A percentile compares a stretch with the other conserved stretches of the same genome.
Conservation (phyloP, 83 land plant genomes). For the Diphasiastrum complanatum region DNA sequence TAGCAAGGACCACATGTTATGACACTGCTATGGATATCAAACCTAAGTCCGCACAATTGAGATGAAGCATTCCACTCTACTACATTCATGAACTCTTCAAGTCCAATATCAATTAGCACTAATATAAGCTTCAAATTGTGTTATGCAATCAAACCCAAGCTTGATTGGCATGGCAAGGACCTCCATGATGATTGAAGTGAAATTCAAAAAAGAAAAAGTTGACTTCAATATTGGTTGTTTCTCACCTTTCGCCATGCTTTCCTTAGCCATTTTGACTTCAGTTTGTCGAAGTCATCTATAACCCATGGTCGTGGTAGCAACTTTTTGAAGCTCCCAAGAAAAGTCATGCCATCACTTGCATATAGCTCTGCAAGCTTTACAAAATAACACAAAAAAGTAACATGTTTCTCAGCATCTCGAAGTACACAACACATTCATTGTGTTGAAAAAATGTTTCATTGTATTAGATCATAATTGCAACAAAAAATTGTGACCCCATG, state of each 20-base stretch:
- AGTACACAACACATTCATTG: neutral
- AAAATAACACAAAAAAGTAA: neutral
- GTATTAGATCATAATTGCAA: no score
- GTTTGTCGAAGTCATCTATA: conserved; percentile 74
- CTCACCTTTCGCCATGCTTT: conserved; percentile 78
- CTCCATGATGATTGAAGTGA: neutral
- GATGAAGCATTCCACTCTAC: no score
- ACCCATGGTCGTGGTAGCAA: conserved; percentile 88
- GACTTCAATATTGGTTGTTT: neutral
- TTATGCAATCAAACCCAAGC: no score
- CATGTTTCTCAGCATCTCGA: neutral
- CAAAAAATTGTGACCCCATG: no score
- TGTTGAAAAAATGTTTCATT: no score
- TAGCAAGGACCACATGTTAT: no score
- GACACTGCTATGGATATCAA: no score
- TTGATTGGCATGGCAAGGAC: no score
- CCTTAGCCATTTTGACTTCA: conserved; percentile 58
- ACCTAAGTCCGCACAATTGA: no score
- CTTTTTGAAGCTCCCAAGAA: conserved; percentile 69
- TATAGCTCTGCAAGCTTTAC: conserved; percentile 81
- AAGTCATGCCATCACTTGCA: conserved; percentile 65
- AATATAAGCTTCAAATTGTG: no score
- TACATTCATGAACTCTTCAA: no score
- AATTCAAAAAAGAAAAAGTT: neutral
- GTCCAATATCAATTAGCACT: no score